A percentile compares a stretch with the other conserved stretches of the same genome.
Conservation (phyloP, 495 filamentous ascomycete genomes). For the Daldinia caldariorum region DNA sequence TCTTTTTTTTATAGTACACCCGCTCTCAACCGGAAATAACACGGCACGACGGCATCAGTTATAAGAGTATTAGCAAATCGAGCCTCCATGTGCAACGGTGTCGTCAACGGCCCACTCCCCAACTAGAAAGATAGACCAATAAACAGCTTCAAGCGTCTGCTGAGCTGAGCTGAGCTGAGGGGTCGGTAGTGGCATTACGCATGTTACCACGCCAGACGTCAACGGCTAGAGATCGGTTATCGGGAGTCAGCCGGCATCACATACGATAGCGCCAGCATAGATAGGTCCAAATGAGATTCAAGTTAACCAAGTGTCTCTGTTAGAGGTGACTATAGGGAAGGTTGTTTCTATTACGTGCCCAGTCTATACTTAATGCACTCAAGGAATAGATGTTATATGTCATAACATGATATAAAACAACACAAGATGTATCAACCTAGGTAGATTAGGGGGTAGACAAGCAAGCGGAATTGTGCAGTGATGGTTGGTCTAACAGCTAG, state of each 20-base stretch:
- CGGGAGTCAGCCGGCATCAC: neutral
- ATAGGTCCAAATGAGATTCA: neutral
- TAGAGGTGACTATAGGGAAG: neutral
- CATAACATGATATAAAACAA: neutral
- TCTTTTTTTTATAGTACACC: no score
- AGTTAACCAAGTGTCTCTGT: neutral
- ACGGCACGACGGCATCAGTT: no score
- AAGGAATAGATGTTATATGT: neutral
- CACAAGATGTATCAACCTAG: neutral
- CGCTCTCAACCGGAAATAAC: no score
- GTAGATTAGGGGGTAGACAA: no score
- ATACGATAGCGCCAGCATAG: neutral
- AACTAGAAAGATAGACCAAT: no score
- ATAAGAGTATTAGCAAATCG: no score
- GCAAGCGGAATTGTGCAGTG: no score
- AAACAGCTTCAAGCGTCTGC: no score
- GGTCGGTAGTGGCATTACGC: neutral
- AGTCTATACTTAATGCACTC: neutral
- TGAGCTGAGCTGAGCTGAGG: conserved; percentile 1
- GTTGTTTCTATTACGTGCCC: neutral
- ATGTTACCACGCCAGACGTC: neutral
- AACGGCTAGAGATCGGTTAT: neutral
- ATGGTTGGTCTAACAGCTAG: no score
- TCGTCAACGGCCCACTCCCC: no score
- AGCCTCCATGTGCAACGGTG: no score